Base-by-base conservation (phyloP, 2,329 filamentous ascomycete genomes). In the Sarocladium kiliense region DNA sequence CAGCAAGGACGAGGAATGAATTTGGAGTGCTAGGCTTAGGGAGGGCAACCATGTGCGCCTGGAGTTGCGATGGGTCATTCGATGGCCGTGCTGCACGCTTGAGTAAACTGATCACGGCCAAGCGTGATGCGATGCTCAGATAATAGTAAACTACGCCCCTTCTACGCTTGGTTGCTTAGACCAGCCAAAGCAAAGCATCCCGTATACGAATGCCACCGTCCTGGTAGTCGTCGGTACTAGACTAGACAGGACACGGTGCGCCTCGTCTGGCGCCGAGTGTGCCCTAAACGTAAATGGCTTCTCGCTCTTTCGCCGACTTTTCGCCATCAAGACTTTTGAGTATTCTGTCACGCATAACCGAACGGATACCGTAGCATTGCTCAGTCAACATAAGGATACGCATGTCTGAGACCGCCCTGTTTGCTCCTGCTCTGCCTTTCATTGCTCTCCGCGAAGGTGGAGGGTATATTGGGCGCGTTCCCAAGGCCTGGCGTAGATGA, bases 381-480 rank as follows among this genome's bases (percentile, higher is more conserved):
- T 25, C 21, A 7, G 30, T 34, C 30, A 7, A 14, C 30, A 44
- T 12, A 6, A 25, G 18, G 21, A 3, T 25, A 41, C 23, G 36
- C 36, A 44, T 44, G 18, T 21, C 41, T 44, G 41, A 44, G 41
- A 47, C 44, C n/a, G 19, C 39, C 39, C 39, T 6, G n/a, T 44
- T 4, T 44, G 23, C 4, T 27, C n/a, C 7, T 47, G n/a, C 21
- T 10, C 44, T 7, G 25, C 14, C 3, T 47, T 3, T 47, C 11
- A 14, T 27, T 47, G 47, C n/a, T 51, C 7, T 19, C 11, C 12
- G 11, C 23, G 19, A 18, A 34, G 26, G 5, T 51, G 47, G 47
- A 51, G 27, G 47, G 47, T 51, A 51, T 51, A 51, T 23, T 25
- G 47, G 26, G 27, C 14, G 44, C 44, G 3, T 16, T 47, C 21